Conservation (phyloP, 257 asterid genomes). For the Lavandula angustifolia region DNA sequence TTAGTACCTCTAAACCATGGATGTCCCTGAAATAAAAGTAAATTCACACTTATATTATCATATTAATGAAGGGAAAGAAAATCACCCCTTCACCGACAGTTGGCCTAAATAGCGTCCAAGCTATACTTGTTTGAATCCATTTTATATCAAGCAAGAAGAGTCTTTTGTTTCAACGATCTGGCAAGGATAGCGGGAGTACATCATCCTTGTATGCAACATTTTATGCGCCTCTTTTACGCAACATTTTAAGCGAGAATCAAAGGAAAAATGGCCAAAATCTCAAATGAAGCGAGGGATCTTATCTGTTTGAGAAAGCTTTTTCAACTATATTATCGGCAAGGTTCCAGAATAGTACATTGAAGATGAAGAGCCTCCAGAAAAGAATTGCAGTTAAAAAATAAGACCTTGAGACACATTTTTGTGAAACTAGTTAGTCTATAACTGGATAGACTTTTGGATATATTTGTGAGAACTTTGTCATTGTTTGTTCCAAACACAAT, state of each 20-base stretch:
- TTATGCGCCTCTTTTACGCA: no score
- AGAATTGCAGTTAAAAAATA: neutral
- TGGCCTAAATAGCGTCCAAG: no score
- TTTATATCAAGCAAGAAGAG: neutral
- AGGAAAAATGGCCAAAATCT: no score
- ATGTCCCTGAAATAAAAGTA: conserved; percentile 61
- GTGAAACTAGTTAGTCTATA: neutral
- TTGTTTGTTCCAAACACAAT: neutral
- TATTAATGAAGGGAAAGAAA: no score
- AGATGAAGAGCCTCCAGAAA: neutral
- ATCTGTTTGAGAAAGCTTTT: neutral
- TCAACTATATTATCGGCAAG: neutral
- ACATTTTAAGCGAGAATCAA: no score
- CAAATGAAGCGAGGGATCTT: no score
- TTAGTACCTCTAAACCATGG: conserved; percentile 76
- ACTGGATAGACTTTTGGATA: neutral
- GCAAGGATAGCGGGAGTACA: neutral
- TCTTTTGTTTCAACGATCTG: neutral
- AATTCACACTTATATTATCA: neutral
- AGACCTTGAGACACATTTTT: neutral
- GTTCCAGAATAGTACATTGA: neutral
- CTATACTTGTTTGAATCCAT: neutral
- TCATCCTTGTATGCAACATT: conserved; percentile 5
- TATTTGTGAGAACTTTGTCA: neutral
- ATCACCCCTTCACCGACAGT: no score